Base-by-base conservation (phyloP, 176 grass and related monocot genomes). In the Aegilops umbellulata region DNA sequence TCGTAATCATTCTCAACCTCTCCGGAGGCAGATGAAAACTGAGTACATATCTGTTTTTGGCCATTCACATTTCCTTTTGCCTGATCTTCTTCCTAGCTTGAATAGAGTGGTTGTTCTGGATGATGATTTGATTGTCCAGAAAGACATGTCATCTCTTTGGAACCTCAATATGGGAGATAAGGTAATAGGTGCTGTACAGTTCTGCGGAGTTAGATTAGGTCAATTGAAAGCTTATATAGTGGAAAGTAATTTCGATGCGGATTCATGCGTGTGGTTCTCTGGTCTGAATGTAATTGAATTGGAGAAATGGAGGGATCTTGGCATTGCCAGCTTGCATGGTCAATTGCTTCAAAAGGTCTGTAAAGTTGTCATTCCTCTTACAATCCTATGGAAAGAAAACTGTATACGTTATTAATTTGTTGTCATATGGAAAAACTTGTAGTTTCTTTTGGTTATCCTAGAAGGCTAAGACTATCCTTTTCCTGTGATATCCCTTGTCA, bases 121-220 rank as follows among this genome's bases (percentile, higher is more conserved):
- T 46, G 95, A 97, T 91, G 95, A 97, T 88, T 84, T 97, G 81
- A 86, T 97, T 90, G 92, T 97, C 68, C 90, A 94, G 82, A 86
- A 80, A 64, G 92, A 93, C 81, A 78, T 97, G 74, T 97, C 90
- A 84, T 82, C 57, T 65, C 85, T 97, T 39, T 97, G 92, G 90
- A 87, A 91, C 75, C 65, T 92, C 78, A 29, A 97, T 84, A 78
- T 97, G 86, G 86, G 78, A 83, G 81, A 74, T 62, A 97, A 94
- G 75, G 88, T 91, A 64, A 85, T 92, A 14, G 88, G 88, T 20
- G 92, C 95, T 29, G 74, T 81, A 57, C 85, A 91, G 60, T 94
- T 91, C 86, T 94, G 89, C 77, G 81, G 87, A 84, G 84, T 93
- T 32, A 89, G 73, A 78, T 72, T 91, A 23, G 87, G 84, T 34